Evolutionary conservation across 148 eudicot genomes (phyloP).

Genomic region (Diospyros kaki): DNA sequence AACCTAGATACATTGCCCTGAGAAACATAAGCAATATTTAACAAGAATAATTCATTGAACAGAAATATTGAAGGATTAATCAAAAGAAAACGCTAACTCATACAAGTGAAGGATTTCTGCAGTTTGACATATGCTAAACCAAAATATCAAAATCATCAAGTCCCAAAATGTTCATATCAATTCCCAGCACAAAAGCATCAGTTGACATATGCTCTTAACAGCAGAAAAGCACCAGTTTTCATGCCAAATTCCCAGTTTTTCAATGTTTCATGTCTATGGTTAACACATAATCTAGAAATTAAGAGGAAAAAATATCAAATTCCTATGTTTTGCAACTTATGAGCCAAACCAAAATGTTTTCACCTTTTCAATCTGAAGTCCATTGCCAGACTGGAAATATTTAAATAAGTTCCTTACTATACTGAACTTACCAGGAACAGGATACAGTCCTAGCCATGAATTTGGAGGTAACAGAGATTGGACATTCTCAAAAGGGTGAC

Average conservation of each 20-base stretch:
- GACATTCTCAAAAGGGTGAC: constrained; percentile 97
- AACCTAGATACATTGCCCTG: background rate
- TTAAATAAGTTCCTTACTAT: background rate
- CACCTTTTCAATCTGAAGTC: background rate
- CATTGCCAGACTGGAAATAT: background rate
- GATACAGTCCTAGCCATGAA: constrained; percentile 89
- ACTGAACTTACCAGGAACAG: constrained; percentile 67
- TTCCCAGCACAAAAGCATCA: too few relatives aligned
- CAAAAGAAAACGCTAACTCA: background rate
- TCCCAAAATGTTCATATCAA: too few relatives aligned
- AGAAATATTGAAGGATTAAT: background rate
- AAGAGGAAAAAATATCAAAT: background rate
- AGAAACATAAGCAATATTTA: background rate
- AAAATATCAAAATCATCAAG: too few relatives aligned
- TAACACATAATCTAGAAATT: background rate
- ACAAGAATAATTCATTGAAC: background rate
- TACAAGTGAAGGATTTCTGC: constrained; percentile 1
- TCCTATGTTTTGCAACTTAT: background rate
- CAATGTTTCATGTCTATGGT: background rate
- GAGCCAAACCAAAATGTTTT: too few relatives aligned
- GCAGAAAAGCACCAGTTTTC: too few relatives aligned
- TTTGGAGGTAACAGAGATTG: constrained; percentile 85
- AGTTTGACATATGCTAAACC: too few relatives aligned
- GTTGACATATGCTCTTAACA: too few relatives aligned
- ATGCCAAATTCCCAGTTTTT: too few relatives aligned